Base-by-base conservation (phyloP, 2,329 filamentous ascomycete species). In the Aureobasidium subglaciale region DNA sequence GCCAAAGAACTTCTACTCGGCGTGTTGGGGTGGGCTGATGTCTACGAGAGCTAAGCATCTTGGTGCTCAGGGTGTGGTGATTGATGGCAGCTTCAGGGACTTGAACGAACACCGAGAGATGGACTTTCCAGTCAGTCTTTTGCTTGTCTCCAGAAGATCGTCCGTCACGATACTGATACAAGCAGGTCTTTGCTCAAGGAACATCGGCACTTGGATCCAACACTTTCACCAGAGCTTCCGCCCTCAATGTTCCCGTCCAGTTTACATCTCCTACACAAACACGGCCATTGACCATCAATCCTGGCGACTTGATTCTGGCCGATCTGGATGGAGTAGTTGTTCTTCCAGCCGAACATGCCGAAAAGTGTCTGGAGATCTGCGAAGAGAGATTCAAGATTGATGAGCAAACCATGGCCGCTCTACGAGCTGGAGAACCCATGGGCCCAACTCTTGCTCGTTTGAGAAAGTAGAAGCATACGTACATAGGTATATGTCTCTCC, bases 11-110 rank as follows among this genome's bases (percentile, higher is more conserved):
- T 49, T 67, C 8, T 63, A 66, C 42, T 68, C 64, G 32, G 69
- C 70, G 5, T 70, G 68, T 56, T 73, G 65, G 63, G 71, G 71
- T 15, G 71, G 70, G 1, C 56, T 73, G 37, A 73, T 73, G 71
- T 67, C 64, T 29, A 68, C 66, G 5, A 60, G 69, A 2, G 67
- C 69, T 1, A 63, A 69, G 57, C 60, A 63, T 16, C 58, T 67
- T 1, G 70, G 69, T 5, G 70, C 70, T 3, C 64, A 63, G 4
- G 71, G 70, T 15, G 68, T 70, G 4, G 64, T 73, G 5, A 65
- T 73, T 43, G 70, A 73, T 60, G 71, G 71, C 6, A 64, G 65
- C 10, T 69, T 73, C 58, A 60, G 70, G 13, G 69, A 72, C 57
- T 56, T 73, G 5, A 56, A 65, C 20, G 70, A 72, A 57, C 52